A percentile compares a stretch with the other conserved stretches of the same genome.
phyloP scores from a whole-genome alignment of 1,139 yeast genomes.

The Candida albicans region DNA sequence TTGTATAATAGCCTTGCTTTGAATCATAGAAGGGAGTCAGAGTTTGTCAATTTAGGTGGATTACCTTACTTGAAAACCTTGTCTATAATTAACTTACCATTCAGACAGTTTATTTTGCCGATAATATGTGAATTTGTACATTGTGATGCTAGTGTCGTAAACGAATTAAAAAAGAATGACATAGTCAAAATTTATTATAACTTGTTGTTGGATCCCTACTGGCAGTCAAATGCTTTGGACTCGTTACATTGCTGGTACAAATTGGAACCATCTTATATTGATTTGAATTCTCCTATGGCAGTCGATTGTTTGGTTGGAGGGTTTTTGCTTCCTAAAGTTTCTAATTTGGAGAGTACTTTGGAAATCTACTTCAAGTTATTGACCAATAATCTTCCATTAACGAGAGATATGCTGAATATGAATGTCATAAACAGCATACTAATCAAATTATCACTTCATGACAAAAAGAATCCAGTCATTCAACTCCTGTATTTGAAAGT shows the following conservation, averaged over 20 bases:
- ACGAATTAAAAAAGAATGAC: conserved; percentile 35
- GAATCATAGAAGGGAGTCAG: conserved; percentile 52
- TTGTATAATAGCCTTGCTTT: conserved; percentile 60
- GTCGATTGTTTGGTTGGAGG: conserved; percentile 38
- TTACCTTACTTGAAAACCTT: conserved; percentile 52
- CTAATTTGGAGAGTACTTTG: conserved; percentile 42
- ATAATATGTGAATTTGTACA: conserved; percentile 62
- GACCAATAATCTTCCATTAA: conserved; percentile 20
- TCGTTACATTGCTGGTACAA: conserved; percentile 48
- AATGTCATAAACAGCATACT: conserved; percentile 29
- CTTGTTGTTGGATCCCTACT: conserved; percentile 58
- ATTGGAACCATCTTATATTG: conserved; percentile 25
- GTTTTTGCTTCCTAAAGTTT: conserved; percentile 38
- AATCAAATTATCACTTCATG: conserved; percentile 26
- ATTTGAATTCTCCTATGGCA: conserved; percentile 29
- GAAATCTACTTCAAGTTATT: conserved; percentile 41
- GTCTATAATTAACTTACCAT: conserved; percentile 47
- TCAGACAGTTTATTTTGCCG: conserved; percentile 63
- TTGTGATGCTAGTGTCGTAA: conserved; percentile 43
- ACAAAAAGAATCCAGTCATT: conserved; percentile 36
- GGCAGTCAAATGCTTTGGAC: conserved; percentile 72
- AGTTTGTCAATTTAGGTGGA: conserved; percentile 54
- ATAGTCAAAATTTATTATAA: conserved; percentile 49
- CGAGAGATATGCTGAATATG: conserved; percentile 27
- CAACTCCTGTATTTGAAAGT: conserved; percentile 38